Evolutionary conservation across 2,329 filamentous ascomycete species (phyloP), one percentile per base, ranked within the genome.

Genomic region (Scleromitrula shiraiana): DNA sequence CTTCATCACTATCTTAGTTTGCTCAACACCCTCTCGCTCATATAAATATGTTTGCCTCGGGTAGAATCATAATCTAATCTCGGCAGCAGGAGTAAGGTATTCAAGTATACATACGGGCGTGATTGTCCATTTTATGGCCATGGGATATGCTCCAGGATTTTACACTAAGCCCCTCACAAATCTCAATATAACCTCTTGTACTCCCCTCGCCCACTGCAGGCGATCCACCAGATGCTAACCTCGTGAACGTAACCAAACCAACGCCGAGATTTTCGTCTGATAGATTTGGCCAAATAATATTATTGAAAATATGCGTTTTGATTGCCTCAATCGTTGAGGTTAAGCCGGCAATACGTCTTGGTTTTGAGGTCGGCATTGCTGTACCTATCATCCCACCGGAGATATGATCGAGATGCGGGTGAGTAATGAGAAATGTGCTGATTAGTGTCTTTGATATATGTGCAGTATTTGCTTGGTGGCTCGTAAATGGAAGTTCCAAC

Each of bases 341-440:
- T 4, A 97, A 70, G 0, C 86, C 91, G 1, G 91, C 89, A 12
- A 98, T 72, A 20, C 85, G 80, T 67, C 97, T 98, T 0, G 89
- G 88, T 23, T 83, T 80, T 2, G 84, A 79, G 24, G 85, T 86
- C 24, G 88, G 83, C 17, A 94, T 78, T 3, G 86, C 83, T 5
- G 93, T 90, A 0, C 91, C 96, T 65, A 97, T 97, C 64, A 97
- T 83, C 5, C 38, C 38, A 9, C 45, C 45, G 17, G 87, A 82
- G 19, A 97, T 82, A 66, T 98, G 93, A 62, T 98, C 93, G 1
- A 98, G 76, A 67, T 98, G 93, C n/a, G 93, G 88, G 65, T 98
- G 93, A 0, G 91, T 98, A 60, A 98, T 88, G 53, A 97, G 78
- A 62, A 91, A 93, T 0, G 88, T 85, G 38, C 91, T 88, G 49